phyloP scores from a whole-genome alignment of 2,329 filamentous ascomycete species.

The Beauveria varroae region DNA sequence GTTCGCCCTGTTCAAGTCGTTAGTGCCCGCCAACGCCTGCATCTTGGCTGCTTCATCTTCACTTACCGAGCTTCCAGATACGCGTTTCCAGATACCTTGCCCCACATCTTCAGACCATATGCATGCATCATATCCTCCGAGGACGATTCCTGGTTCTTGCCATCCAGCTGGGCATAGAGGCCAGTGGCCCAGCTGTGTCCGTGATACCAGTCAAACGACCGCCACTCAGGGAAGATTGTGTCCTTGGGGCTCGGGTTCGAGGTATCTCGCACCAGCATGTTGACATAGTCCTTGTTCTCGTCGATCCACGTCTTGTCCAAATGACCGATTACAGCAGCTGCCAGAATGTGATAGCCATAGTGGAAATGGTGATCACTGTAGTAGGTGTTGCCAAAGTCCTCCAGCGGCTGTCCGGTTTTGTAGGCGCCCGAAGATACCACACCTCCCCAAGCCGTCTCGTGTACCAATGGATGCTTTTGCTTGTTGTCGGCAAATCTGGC shows the following conservation, averaged over 20 bases:
- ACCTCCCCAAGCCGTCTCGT: conserved; percentile 69
- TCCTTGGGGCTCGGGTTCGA: conserved; percentile 70
- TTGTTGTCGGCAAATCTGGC: conserved; percentile 57
- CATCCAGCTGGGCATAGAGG: conserved; percentile 61
- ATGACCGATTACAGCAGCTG: conserved; percentile 74
- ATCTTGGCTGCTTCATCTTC: not conserved
- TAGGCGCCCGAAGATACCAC: conserved; percentile 72
- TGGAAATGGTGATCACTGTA: conserved; percentile 74
- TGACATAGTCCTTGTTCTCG: conserved; percentile 70
- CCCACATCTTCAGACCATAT: conserved; percentile 94
- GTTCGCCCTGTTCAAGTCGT: conserved; percentile 47
- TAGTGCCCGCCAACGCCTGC: conserved; percentile 11
- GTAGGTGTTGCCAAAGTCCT: conserved; percentile 84
- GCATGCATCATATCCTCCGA: conserved; percentile 85
- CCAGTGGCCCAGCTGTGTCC: conserved; percentile 92
- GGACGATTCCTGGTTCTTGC: conserved; percentile 80
- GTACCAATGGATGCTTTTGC: conserved; percentile 58
- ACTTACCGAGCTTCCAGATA: conserved; percentile 67
- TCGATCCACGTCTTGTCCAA: conserved; percentile 69
- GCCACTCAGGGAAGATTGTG: conserved; percentile 69
- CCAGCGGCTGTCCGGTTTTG: conserved; percentile 55
- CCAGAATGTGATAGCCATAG: conserved; percentile 84
- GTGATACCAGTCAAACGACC: conserved; percentile 88
- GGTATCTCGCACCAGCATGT: conserved; percentile 73
- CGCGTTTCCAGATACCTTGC: conserved; percentile 62